A percentile compares a stretch with the other conserved stretches of the same genome.
These are phyloP conservation scores for Nigrospora sphaerica DNA, from an alignment of 2,329 filamentous ascomycete genomes.

Conservation along the genomic window DNA sequence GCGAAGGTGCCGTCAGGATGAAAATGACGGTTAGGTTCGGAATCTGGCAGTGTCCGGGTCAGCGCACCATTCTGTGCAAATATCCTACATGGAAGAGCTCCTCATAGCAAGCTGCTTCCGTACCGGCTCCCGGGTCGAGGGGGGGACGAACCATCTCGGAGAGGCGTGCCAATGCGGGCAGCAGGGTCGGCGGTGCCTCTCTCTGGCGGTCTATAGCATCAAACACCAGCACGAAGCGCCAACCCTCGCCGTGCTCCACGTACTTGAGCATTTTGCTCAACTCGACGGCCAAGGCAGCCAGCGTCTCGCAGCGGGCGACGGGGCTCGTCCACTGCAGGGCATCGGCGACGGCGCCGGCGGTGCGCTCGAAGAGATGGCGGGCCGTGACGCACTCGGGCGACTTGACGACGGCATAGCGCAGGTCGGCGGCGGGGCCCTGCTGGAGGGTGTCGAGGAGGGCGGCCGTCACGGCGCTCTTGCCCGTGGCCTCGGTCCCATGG, in stretches of 20 bases:
- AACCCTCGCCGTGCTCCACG: conserved; percentile 16
- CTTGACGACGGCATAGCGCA: conserved; percentile 56
- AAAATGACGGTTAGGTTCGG: conserved; percentile 66
- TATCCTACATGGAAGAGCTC: not conserved
- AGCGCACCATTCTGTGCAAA: conserved; percentile 4
- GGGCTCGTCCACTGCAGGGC: conserved; percentile 40
- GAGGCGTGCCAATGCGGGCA: conserved; percentile 74
- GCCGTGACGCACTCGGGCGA: conserved; percentile 72
- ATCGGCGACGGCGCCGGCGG: conserved; percentile 50
- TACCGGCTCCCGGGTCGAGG: too few relatives aligned
- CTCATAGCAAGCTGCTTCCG: conserved; percentile 5
- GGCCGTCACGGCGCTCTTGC: conserved; percentile 68
- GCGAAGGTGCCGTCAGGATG: conserved; percentile 42
- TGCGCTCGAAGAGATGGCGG: conserved; percentile 70
- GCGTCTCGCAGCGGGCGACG: conserved; percentile 66
- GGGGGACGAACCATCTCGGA: conserved; percentile 62
- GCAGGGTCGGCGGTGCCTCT: conserved; percentile 70
- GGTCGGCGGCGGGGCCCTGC: conserved; percentile 36
- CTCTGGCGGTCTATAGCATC: conserved; percentile 82
- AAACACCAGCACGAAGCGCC: conserved; percentile 74
- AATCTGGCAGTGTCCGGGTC: conserved; percentile 47
- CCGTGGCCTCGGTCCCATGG: conserved; percentile 80
- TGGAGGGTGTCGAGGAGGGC: conserved; percentile 48
- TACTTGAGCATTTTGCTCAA: conserved; percentile 57
- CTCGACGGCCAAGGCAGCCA: conserved; percentile 69